A percentile compares a stretch with the other conserved stretches of the same genome.
Conservation (phyloP, 2,329 filamentous ascomycete species). For the Fusarium haematococcum region DNA sequence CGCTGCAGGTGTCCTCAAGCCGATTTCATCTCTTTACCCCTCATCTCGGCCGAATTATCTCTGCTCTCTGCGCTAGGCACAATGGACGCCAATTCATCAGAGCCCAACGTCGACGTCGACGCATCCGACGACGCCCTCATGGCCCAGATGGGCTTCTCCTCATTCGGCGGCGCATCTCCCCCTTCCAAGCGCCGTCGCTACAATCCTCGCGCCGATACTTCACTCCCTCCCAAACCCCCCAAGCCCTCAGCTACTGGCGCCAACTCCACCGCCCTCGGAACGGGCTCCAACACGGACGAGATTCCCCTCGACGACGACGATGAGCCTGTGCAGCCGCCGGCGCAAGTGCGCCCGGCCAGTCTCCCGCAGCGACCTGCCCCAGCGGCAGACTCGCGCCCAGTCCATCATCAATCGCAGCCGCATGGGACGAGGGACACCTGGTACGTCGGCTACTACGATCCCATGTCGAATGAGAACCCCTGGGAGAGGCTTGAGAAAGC, state of each 20-base stretch:
- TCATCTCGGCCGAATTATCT: not conserved
- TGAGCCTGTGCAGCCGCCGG: slow-evolving; percentile 19
- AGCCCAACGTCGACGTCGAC: slow-evolving; percentile 14
- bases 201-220: slow-evolving; percentile 66
- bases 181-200: slow-evolving; percentile 76
- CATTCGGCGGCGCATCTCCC: slow-evolving; percentile 70
- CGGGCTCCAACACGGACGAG: slow-evolving; percentile 56
- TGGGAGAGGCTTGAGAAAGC: slow-evolving; percentile 71
- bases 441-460: slow-evolving; percentile 77
- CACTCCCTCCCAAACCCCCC: slow-evolving; percentile 42
- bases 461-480: slow-evolving; percentile 77
- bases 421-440: slow-evolving; percentile 55
- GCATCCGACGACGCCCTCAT: slow-evolving; percentile 61
- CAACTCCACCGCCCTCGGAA: slow-evolving; percentile 53
- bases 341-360: slow-evolving; percentile 49
- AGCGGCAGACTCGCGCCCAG: slow-evolving; percentile 9
- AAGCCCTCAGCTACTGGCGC: slow-evolving; percentile 46
- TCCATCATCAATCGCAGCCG: slow-evolving; percentile 27
- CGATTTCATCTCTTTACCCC: not conserved
- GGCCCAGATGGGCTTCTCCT: slow-evolving; percentile 78
- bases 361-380: slow-evolving; percentile 49
- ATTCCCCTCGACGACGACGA: slow-evolving; percentile 58
- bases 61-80: not conserved
- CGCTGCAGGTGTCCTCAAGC: not conserved
- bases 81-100: slow-evolving; percentile 16